These are phyloP conservation scores for Macrophomina phaseolina DNA, from an alignment of 2,329 filamentous ascomycete genomes.

Conservation along the genomic window DNA sequence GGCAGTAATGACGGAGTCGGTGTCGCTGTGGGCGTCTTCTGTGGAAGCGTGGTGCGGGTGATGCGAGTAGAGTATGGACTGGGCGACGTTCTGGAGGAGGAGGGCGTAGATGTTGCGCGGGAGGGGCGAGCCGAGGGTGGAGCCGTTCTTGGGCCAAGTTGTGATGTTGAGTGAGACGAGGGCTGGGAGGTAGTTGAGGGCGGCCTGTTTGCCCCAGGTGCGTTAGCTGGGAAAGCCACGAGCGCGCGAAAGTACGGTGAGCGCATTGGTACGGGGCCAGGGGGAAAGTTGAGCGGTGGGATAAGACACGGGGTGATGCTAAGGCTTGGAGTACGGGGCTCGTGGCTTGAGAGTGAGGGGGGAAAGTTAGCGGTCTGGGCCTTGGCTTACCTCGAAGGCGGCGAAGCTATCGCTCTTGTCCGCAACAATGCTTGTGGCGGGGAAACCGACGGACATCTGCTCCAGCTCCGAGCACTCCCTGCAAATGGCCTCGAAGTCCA, in stretches of 20 bases:
- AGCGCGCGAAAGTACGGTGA: too few relatives aligned
- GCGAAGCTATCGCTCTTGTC: conserved; percentile 50
- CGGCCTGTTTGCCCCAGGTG: conserved; percentile 35
- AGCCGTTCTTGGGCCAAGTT: conserved; percentile 54
- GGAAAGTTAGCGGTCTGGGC: not conserved
- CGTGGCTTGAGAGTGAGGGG: not conserved
- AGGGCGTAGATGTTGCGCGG: conserved; percentile 53
- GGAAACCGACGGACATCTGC: conserved; percentile 56
- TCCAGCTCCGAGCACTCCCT: conserved; percentile 50
- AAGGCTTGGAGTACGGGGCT: not conserved
- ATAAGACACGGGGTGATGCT: not conserved
- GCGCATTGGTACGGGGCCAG: too few relatives aligned
- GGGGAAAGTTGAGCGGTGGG: not conserved
- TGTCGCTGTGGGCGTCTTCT: conserved; percentile 30
- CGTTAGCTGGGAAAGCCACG: not conserved
- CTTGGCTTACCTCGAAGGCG: conserved; percentile 45
- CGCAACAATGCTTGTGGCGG: conserved; percentile 50
- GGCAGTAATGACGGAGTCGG: conserved; percentile 13
- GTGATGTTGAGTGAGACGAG: conserved; percentile 56
- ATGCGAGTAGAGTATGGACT: conserved; percentile 34
- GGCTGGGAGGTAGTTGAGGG: conserved; percentile 45
- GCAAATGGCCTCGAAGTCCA: conserved; percentile 54
- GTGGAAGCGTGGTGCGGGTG: not conserved
- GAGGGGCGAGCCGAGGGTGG: conserved; percentile 43
- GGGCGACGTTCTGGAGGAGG: conserved; percentile 49